Percentiles rank a stretch among this genome's conserved stretches.
These are phyloP conservation scores for Mimosa bimucronata DNA, from an alignment of 306 rosid genomes.

Conservation along the genomic window DNA sequence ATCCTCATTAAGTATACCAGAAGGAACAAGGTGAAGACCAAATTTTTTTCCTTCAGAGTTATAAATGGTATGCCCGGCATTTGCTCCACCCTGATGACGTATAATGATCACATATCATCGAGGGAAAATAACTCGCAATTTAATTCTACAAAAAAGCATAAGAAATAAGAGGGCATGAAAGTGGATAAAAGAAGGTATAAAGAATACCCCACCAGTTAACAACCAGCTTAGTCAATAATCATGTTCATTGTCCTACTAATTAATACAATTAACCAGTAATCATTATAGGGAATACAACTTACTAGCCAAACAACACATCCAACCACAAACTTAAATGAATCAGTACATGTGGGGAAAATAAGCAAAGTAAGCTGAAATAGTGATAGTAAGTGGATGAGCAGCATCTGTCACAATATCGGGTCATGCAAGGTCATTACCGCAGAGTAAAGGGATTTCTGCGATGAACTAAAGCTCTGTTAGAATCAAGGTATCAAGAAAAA, in stretches of 20 bases:
- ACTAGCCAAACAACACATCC: neutral
- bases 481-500: too few relatives aligned
- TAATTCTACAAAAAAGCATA: neutral
- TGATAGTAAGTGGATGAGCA: neutral
- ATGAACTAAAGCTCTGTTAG: neutral
- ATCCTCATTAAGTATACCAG: constrained; percentile 88
- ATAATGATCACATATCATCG: constrained; percentile 19
- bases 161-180: neutral
- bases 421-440: neutral
- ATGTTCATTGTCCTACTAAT: neutral
- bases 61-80: constrained; percentile 96
- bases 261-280: neutral
- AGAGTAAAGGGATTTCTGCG: neutral
- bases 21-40: constrained; percentile 94
- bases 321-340: neutral
- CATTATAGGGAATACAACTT: neutral
- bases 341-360: neutral
- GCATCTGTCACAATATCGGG: neutral
- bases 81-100: constrained; percentile 83
- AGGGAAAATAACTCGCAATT: constrained; percentile 21
- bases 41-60: constrained; percentile 94
- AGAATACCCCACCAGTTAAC: neutral
- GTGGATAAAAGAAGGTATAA: neutral
- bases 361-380: neutral
- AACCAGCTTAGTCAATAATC: constrained; percentile 13